Percentiles rank a stretch among this genome's conserved stretches.
phyloP scores from a whole-genome alignment of 169 alveolate genomes.

The Cytauxzoon felis region DNA sequence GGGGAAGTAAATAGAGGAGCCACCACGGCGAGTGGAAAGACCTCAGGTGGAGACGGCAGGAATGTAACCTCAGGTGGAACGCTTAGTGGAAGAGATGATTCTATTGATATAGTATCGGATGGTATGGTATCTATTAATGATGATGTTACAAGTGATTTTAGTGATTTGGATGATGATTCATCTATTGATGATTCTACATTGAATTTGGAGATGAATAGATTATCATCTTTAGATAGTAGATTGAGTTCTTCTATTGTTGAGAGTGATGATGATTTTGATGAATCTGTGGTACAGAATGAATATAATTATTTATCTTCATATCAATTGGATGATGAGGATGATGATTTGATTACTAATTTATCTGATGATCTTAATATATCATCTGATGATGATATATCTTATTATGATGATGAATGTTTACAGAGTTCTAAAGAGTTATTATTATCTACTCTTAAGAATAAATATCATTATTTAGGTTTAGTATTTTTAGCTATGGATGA shows the following conservation, averaged over 20 bases:
- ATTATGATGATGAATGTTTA: conserved; percentile 27
- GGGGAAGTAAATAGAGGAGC: too few species aligned
- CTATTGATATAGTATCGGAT: too few species aligned
- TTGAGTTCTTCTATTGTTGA: too few species aligned
- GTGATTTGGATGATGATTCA: not conserved
- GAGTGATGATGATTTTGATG: too few species aligned
- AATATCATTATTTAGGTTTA: conserved; percentile 39
- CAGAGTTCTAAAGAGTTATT: conserved; percentile 25
- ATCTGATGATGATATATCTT: not conserved
- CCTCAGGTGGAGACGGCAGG: too few species aligned
- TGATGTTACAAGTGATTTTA: not conserved
- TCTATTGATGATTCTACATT: not conserved
- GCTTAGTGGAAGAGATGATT: too few species aligned
- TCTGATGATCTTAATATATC: conserved; percentile 8
- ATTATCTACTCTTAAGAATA: conserved; percentile 43
- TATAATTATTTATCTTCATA: not conserved
- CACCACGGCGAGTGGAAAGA: too few species aligned
- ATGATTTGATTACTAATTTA: not conserved
- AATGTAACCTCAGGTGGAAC: too few species aligned
- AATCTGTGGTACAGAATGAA: not conserved
- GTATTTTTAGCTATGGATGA: conserved; percentile 42
- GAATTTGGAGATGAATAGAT: not conserved
- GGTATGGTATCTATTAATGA: not conserved
- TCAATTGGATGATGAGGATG: conserved; percentile 5
- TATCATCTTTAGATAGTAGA: too few species aligned